These are phyloP conservation scores for Psidium guajava DNA, from an alignment of 345 rosid genomes.

Conservation along the genomic window DNA sequence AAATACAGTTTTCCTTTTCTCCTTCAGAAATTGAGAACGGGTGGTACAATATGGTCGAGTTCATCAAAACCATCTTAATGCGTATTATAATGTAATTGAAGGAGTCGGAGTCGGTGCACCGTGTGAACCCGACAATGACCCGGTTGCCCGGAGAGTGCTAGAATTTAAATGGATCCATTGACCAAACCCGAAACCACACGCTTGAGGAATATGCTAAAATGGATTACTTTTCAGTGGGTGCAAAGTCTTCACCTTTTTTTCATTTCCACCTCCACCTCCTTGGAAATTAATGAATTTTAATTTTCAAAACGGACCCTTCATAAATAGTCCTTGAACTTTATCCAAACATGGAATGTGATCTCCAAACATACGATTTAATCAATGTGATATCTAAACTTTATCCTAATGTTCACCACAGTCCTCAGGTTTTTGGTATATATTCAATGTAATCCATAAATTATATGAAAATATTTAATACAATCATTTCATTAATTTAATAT, in stretches of 20 bases:
- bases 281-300: not conserved
- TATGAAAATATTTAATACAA: too few species aligned
- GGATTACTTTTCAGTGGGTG: not conserved
- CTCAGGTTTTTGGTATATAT: too few species aligned
- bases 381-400: too few species aligned
- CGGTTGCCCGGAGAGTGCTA: not conserved
- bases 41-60: not conserved
- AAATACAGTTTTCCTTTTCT: not conserved
- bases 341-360: too few species aligned
- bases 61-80: not conserved
- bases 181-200: not conserved
- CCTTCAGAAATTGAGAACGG: not conserved
- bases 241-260: not conserved
- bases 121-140: not conserved
- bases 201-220: not conserved
- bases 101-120: not conserved
- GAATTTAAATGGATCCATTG: not conserved
- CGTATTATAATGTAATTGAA: not conserved
- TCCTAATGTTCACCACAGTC: too few species aligned
- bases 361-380: too few species aligned
- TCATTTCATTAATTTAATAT: too few species aligned
- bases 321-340: too few species aligned
- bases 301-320: too few species aligned
- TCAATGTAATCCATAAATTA: too few species aligned
- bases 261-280: not conserved